phyloP scores from a whole-genome alignment of 164 flowering plant genomes.

The Chimonanthus praecox region DNA sequence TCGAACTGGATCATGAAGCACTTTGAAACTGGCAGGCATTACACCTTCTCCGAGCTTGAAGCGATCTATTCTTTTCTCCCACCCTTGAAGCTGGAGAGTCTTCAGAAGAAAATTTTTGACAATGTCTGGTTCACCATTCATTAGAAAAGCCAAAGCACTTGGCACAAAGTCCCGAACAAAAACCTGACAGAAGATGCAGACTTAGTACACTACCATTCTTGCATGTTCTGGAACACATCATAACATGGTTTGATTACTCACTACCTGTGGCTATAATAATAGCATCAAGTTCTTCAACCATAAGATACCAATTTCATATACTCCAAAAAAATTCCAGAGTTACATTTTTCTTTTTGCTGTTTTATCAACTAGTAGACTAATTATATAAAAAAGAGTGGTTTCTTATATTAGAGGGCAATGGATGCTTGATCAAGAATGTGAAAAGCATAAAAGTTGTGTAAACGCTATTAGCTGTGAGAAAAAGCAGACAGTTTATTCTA shows the following conservation, averaged over 20 bases:
- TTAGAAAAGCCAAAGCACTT: slow-evolving; percentile 32
- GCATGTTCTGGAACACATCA: background rate
- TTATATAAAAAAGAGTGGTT: too few species aligned
- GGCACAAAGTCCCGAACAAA: slow-evolving; percentile 36
- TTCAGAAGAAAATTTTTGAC: slow-evolving; percentile 31
- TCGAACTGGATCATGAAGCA: slow-evolving; percentile 27
- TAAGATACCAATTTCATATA: background rate
- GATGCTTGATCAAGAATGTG: too few species aligned
- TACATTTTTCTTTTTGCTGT: background rate
- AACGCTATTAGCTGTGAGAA: too few species aligned
- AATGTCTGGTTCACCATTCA: slow-evolving; percentile 35
- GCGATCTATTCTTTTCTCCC: slow-evolving; percentile 31
- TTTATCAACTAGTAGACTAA: too few species aligned
- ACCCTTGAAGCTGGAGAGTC: slow-evolving; percentile 32
- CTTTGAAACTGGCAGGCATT: slow-evolving; percentile 38
- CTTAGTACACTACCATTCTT: background rate
- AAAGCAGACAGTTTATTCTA: too few species aligned
- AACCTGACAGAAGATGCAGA: slow-evolving; percentile 18
- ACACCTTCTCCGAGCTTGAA: slow-evolving; percentile 35
- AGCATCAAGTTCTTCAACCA: background rate
- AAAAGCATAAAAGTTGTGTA: too few species aligned
- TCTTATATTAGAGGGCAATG: too few species aligned
- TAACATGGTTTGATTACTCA: background rate
- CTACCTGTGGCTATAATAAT: background rate
- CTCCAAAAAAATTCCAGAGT: background rate